Percentiles rank a stretch among this genome's conserved stretches.
These are phyloP conservation scores for Carnegiea gigantea DNA, from an alignment of 179 eudicot species.

Conservation along the genomic window DNA sequence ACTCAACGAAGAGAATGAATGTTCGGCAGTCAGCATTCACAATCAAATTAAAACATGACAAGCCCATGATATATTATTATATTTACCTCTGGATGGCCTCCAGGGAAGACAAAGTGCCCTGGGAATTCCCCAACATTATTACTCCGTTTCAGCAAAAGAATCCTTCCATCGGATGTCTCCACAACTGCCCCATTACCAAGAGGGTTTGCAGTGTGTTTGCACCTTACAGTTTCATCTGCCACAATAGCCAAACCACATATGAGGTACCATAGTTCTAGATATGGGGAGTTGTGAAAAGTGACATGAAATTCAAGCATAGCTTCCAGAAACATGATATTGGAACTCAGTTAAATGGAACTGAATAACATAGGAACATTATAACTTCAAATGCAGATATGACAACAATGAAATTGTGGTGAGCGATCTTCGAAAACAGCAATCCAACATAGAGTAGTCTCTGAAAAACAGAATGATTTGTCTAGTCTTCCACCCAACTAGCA, in stretches of 20 bases:
- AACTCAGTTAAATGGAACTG: not conserved
- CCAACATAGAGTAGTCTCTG: not conserved
- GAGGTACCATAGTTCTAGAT: not conserved
- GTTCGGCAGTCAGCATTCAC: not conserved
- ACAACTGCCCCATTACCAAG: conserved; percentile 89
- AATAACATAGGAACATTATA: not conserved
- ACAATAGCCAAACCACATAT: conserved; percentile 14
- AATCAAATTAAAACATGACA: not conserved
- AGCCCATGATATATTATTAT: not conserved
- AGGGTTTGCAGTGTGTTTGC: conserved; percentile 87
- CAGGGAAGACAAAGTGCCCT: conserved; percentile 89
- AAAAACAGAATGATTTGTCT: not conserved
- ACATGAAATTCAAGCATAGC: conserved; percentile 2
- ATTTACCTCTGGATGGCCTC: conserved; percentile 97
- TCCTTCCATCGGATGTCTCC: conserved; percentile 70
- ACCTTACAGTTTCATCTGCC: conserved; percentile 65
- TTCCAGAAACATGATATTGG: not conserved
- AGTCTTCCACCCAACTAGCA: not conserved
- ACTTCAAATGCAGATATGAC: conserved; percentile 9
- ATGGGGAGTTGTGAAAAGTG: not conserved
- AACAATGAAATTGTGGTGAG: not conserved
- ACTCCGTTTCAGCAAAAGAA: conserved; percentile 85
- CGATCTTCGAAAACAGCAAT: not conserved
- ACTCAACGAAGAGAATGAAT: not conserved
- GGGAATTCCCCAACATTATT: conserved; percentile 90